Evolutionary conservation across 2,329 filamentous ascomycete genomes (phyloP).

Genomic region (Gnomoniopsis sp.): DNA sequence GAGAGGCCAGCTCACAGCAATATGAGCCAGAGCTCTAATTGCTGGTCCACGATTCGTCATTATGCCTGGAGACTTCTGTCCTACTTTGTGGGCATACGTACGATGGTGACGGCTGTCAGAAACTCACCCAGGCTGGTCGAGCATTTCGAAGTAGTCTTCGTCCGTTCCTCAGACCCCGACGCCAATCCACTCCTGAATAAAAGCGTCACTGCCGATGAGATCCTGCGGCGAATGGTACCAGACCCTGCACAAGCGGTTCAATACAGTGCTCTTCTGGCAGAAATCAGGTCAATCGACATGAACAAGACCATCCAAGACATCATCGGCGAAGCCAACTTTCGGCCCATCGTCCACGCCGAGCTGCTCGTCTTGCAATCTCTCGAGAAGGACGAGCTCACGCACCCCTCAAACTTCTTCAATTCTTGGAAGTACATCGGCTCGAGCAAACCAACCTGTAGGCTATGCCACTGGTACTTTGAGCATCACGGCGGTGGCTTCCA

Average conservation of each 20-base stretch:
- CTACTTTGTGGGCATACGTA: not conserved
- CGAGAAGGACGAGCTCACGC: not conserved
- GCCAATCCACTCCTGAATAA: constrained; percentile 1
- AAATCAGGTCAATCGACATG: constrained; percentile 14
- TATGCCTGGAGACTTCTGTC: constrained; percentile 1
- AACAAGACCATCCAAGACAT: constrained; percentile 9
- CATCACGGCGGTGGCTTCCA: constrained; percentile 9
- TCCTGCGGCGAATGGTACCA: constrained; percentile 19
- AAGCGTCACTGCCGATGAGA: constrained; percentile 11
- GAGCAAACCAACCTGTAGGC: constrained; percentile 23
- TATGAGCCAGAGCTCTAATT: constrained; percentile 6
- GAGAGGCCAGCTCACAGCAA: not conserved
- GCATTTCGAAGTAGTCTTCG: not conserved
- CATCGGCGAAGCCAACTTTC: constrained; percentile 1
- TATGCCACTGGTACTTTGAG: constrained; percentile 23
- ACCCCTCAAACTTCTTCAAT: constrained; percentile 19
- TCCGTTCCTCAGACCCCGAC: constrained; percentile 13
- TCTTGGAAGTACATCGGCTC: constrained; percentile 22
- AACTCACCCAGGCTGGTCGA: constrained; percentile 17
- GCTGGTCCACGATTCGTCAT: constrained; percentile 5
- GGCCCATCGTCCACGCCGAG: constrained; percentile 22
- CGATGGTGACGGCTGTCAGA: not conserved
- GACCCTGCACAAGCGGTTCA: not conserved
- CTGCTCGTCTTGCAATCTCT: constrained; percentile 20
- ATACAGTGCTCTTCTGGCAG: constrained; percentile 3